phyloP scores from a whole-genome alignment of 306 rosid species.

The Canavalia ensiformis region DNA sequence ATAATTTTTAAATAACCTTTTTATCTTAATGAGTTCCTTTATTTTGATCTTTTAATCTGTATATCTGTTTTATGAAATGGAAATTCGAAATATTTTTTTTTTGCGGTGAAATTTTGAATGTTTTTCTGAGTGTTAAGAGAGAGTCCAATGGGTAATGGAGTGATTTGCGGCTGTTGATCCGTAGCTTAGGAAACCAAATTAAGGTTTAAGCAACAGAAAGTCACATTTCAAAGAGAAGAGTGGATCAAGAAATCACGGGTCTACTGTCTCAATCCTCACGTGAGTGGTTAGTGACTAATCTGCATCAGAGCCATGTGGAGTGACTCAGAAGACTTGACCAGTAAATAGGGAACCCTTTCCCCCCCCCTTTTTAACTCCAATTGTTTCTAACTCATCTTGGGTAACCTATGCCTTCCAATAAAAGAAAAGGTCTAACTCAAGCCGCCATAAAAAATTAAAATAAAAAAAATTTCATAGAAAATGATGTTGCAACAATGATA shows the following conservation, averaged over 20 bases:
- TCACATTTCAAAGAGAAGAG: not conserved
- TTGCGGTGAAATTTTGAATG: not conserved
- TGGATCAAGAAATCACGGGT: conserved; percentile 47
- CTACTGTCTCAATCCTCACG: conserved; percentile 31
- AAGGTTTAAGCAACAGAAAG: conserved; percentile 3
- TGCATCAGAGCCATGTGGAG: conserved; percentile 46
- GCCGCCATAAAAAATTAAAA: too few relatives aligned
- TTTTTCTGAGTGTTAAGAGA: not conserved
- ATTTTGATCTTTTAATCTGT: not conserved
- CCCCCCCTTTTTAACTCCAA: not conserved
- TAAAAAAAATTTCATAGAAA: not conserved
- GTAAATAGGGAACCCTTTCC: not conserved
- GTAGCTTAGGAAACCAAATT: conserved; percentile 11
- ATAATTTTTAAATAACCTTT: too few relatives aligned
- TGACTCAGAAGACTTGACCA: conserved; percentile 30
- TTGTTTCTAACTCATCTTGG: not conserved
- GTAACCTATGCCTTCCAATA: not conserved
- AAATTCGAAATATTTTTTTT: too few relatives aligned
- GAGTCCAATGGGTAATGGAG: not conserved
- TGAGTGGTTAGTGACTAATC: conserved; percentile 43
- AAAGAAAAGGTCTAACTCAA: not conserved
- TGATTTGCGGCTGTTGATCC: conserved; percentile 27
- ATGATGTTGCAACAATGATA: not conserved
- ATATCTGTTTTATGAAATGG: too few relatives aligned
- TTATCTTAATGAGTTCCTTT: not conserved